These are phyloP conservation scores for Pichia membranifaciens DNA, from an alignment of 805 yeast species.

Conservation along the genomic window DNA sequence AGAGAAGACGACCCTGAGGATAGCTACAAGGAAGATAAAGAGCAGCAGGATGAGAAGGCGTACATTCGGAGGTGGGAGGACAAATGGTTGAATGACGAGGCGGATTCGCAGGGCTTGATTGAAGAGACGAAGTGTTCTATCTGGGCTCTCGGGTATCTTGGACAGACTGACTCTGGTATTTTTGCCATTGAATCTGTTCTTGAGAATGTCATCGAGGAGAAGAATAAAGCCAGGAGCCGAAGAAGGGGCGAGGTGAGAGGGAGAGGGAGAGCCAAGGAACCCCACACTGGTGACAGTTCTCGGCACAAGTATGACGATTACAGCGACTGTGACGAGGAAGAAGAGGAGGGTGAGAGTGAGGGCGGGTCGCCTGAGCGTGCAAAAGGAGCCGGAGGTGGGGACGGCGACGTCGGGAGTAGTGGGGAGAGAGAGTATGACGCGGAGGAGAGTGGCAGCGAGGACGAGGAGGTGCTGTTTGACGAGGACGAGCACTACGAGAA, in stretches of 20 bases:
- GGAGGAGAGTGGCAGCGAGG: background rate
- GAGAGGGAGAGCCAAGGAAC: no score
- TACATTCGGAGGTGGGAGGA: conserved; percentile 1
- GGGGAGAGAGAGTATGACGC: background rate
- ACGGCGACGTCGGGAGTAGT: background rate
- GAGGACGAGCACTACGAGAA: background rate
- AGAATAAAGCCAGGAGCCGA: no score
- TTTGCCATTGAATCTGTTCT: conserved; percentile 4
- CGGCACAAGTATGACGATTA: background rate
- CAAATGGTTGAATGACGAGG: conserved; percentile 5
- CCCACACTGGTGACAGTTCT: background rate
- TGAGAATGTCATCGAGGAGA: background rate
- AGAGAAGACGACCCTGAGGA: background rate
- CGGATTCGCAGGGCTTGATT: background rate
- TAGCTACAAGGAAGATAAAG: background rate
- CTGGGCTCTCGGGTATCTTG: conserved; percentile 5
- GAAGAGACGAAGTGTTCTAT: conserved; percentile 7
- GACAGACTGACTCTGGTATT: conserved; percentile 4
- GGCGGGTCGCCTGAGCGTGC: no score
- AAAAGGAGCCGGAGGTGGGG: no score
- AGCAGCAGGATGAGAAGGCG: background rate
- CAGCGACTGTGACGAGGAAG: background rate
- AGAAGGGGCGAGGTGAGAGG: no score
- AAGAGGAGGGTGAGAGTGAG: background rate
- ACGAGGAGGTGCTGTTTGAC: conserved; percentile 2